Conservation (phyloP, 306 rosid genomes). For the Rubus idaeus region DNA sequence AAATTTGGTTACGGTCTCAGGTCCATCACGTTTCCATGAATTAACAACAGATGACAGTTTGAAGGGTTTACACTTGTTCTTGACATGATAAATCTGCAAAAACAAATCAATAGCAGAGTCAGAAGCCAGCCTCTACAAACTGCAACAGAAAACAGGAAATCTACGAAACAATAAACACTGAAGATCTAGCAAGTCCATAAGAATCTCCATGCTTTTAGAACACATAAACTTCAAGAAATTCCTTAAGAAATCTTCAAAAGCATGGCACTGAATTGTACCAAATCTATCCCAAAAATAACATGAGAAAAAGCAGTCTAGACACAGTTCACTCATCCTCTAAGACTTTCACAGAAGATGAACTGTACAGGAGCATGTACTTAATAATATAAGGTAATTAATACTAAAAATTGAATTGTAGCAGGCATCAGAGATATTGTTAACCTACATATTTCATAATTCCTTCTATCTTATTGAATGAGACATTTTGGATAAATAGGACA, state of each 20-base stretch:
- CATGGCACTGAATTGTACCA: background rate
- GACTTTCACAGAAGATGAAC: background rate
- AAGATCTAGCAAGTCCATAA: background rate
- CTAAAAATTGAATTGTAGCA: background rate
- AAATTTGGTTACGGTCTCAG: slow-evolving; percentile 41
- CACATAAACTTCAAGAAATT: background rate
- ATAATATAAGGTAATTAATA: background rate
- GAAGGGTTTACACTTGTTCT: slow-evolving; percentile 50
- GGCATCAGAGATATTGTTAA: background rate
- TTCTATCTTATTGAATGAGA: background rate
- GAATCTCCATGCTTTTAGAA: background rate
- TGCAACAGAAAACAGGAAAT: slow-evolving; percentile 6
- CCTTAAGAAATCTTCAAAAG: background rate
- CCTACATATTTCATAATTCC: background rate
- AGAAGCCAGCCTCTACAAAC: slow-evolving; percentile 13
- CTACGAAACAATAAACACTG: background rate
- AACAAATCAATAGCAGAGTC: slow-evolving; percentile 20
- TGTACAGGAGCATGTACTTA: background rate
- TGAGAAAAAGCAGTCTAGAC: background rate
- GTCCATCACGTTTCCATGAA: slow-evolving; percentile 49
- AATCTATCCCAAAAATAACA: background rate
- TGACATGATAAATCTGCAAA: slow-evolving; percentile 71
- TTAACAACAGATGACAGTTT: slow-evolving; percentile 52
- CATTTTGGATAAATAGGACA: background rate
- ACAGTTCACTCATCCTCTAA: background rate